Evolutionary conservation across 805 yeast species (phyloP), one percentile per base, ranked within the genome.

Genomic region (Cyberlindnera maritima): DNA sequence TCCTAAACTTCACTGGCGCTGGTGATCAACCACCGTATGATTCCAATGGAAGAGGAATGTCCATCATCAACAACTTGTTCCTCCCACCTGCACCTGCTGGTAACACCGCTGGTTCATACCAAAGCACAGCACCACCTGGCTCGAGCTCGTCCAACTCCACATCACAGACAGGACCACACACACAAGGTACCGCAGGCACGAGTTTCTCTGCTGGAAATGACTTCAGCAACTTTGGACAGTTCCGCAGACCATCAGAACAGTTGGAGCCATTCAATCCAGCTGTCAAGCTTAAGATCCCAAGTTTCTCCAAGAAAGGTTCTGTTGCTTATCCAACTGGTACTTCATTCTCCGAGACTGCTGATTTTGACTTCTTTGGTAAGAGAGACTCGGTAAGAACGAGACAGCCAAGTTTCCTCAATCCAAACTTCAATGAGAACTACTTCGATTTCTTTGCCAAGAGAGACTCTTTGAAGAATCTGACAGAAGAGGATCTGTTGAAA

Each of bases 191-290:
- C 8, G n/a, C 25, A 18, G 37, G 37, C 3, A 20, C 32, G 19
- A 35, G 21, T n/a, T 41, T 44, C 19, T 35, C 42, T 3, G 43
- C 55, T 13, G 46, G 43, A 13, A 39, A 39, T n/a, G 59, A 58
- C 18, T 57, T 43, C 39, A 40, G 67, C 58, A 44, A 68, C 47
- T 52, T 55, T 58, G 50, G 56, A 50, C 48, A 61, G 43, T 38
- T 55, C 20, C 64, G 78, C 52, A 62, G 79, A 40, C 76, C 73
- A n/a, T 69, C 77, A 40, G 80, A 77, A 53, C 79, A 74, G 43
- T 50, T 75, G 41, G 81, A 76, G 44, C 75, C 78, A 1, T 76
- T 75, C 52, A 64, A 69, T 41, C 69, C 76, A 3, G 60, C 64
- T 4, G 46, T 53, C n/a, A 62, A 65, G 39, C 56, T 66, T 18